Evolutionary conservation across 2,329 filamentous ascomycete genomes (phyloP).

Genomic region (Cladophialophora chaetospira): DNA sequence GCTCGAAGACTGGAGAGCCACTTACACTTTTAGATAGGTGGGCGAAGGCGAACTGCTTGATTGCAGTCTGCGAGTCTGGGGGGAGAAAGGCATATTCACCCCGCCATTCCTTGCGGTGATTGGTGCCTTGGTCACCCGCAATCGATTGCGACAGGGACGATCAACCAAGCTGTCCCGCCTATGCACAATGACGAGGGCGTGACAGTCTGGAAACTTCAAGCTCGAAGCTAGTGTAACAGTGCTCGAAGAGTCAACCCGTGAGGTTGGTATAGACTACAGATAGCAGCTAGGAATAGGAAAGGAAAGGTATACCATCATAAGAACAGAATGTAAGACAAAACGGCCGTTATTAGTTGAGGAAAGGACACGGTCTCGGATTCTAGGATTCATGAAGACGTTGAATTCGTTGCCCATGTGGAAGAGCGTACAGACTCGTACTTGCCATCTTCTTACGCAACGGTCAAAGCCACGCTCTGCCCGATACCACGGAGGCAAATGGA

Average conservation of each 20-base stretch:
- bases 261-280: neutral
- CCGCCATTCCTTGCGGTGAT: constrained; percentile 24
- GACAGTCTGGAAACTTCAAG: neutral
- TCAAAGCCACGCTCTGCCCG: neutral
- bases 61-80: constrained; percentile 6
- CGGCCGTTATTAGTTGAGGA: no score
- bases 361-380: no score
- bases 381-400: no score
- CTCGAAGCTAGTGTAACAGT: neutral
- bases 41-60: constrained; percentile 9
- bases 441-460: neutral
- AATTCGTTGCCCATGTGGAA: neutral
- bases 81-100: constrained; percentile 14
- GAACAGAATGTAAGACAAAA: no score
- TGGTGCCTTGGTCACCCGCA: constrained; percentile 7
- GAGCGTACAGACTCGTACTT: neutral
- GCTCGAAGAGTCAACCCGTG: neutral
- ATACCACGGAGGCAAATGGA: neutral
- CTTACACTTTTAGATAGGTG: constrained; percentile 8
- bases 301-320: no score
- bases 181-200: constrained; percentile 27
- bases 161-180: constrained; percentile 13
- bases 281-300: no score
- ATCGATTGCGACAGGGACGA: constrained; percentile 23
- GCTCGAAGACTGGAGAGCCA: constrained; percentile 1